Percentiles rank a stretch among this genome's conserved stretches.
Conservation (phyloP, 176 grass and related monocot species). For the Hyparrhenia diplandra region DNA sequence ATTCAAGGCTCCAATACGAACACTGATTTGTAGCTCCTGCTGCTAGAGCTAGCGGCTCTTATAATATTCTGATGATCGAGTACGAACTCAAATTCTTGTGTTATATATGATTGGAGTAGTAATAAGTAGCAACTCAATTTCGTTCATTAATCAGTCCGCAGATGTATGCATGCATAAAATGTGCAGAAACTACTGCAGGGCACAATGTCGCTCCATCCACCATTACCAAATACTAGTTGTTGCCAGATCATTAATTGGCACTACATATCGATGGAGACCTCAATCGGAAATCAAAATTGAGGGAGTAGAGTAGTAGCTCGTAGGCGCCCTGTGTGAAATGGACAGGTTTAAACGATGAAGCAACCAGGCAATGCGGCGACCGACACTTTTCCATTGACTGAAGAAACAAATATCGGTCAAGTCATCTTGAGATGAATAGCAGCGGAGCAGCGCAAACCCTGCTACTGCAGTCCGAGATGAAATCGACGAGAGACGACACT, state of each 20-base stretch:
- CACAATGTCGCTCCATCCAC: neutral
- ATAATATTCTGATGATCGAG: too few relatives aligned
- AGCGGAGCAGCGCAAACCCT: too few relatives aligned
- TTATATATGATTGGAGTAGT: too few relatives aligned
- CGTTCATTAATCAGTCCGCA: neutral
- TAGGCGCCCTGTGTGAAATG: neutral
- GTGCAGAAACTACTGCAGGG: neutral
- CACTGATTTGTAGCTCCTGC: too few relatives aligned
- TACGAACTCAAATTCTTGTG: too few relatives aligned
- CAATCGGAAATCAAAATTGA: neutral
- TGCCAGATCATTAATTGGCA: neutral
- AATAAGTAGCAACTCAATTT: too few relatives aligned
- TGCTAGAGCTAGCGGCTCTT: too few relatives aligned
- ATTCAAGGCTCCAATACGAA: too few relatives aligned
- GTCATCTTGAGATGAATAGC: too few relatives aligned
- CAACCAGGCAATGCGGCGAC: neutral
- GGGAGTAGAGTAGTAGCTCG: neutral
- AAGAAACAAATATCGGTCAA: neutral
- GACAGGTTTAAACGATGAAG: neutral
- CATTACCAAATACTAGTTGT: neutral
- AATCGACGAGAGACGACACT: neutral
- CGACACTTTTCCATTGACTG: neutral
- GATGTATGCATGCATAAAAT: neutral
- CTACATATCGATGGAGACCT: neutral
- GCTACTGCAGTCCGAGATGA: too few relatives aligned